Base-by-base conservation (phyloP, 225 moss, liverwort and hornwort genomes). In the Thuidium tamariscinum region DNA sequence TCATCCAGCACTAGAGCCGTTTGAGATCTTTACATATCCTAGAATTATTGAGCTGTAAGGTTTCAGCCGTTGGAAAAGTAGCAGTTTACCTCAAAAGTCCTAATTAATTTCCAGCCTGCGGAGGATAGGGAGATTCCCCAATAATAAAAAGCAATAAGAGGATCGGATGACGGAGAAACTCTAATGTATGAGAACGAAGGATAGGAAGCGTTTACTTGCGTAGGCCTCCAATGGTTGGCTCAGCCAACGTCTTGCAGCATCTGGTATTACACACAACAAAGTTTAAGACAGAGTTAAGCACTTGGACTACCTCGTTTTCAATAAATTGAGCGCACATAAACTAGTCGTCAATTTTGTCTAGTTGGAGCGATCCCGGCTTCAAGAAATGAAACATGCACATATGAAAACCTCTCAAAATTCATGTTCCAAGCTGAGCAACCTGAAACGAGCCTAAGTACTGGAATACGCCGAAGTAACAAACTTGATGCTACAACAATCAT, bases 231-330 rank as follows among this genome's bases (percentile, higher is more conserved):
- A 88, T 83, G 13, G 85, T 72, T 12, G 79, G 79, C 82, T 78
- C 85, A 14, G 49, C 78, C 85, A 90, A 56, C 26, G 25, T 67
- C 90, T 65, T 79, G 81, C 82, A 74, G 85, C 85, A 90, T 32
- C 85, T 88, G 79, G 16, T 29, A 60, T 65, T 51, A 20, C 54
- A 79, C 21, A 60, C 64, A 81, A 59, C 68, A 54, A n/a, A 69
- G 10, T 16, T 22, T 3, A 3, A 30, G 60, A 64, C 25, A 18
- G 5, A 60, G 61, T 84, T 64, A 64, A 57, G 81, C 48, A 57
- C 57, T 36, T 36, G 37, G 37, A 66, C 37, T 25, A 51, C 42
- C 36, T 49, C 48, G 2, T 36, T 81, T 25, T n/a, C 64, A 81
- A 81, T n/a, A 36, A 81, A n/a, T 51, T 16, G 52, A 75, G n/a